Base-by-base conservation (phyloP, 805 yeast species). In the Blastobotrys terrestris region DNA sequence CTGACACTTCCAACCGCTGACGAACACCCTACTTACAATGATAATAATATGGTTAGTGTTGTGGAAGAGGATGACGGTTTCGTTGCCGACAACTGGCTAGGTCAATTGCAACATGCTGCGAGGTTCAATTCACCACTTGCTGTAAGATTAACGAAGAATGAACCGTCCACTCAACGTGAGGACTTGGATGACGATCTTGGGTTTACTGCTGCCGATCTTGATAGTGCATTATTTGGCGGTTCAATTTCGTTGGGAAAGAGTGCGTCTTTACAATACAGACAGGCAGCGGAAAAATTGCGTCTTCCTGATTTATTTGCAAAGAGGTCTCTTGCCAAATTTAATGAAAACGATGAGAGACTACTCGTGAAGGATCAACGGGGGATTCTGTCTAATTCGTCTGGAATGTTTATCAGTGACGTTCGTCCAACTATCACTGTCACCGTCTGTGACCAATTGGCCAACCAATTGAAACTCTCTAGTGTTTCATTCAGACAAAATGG, bases 51-150 rank as follows among this genome's bases (percentile, higher is more conserved):
- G 35, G 35, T 26, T 26, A 26, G 35, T 26, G 11, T 26, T 26
- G 35, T 26, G 5, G 35, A 26, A 5, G 35, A 26, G 35, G 35
- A 26, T 8, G 44, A 41, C n/a, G 20, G 20, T 15, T 41, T 18
- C 16, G 21, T 44, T 20, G 15, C 48, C 3, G 35, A 22, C 7
- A 11, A 83, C 57, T 87, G 95, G 92, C 72, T 78, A 20, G 71
- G 76, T 13, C 92, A 85, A 60, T 63, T 85, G 48, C 77, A 75
- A 46, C 60, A 84, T n/a, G 75, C 83, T 3, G 74, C 49, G 11
- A 20, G 52, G 2, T 15, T 51, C 11, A 52, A 52, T 35, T 54
- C 59, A 1, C 48, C 57, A 7, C 50, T 56, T 14, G 54, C 58
- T 14, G 18, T n/a, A 3, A n/a, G 45, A 11, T 2, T 19, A n/a